Evolutionary conservation across 2,329 filamentous ascomycete genomes (phyloP).

Genomic region (Neopestalotiopsis clavispora): DNA sequence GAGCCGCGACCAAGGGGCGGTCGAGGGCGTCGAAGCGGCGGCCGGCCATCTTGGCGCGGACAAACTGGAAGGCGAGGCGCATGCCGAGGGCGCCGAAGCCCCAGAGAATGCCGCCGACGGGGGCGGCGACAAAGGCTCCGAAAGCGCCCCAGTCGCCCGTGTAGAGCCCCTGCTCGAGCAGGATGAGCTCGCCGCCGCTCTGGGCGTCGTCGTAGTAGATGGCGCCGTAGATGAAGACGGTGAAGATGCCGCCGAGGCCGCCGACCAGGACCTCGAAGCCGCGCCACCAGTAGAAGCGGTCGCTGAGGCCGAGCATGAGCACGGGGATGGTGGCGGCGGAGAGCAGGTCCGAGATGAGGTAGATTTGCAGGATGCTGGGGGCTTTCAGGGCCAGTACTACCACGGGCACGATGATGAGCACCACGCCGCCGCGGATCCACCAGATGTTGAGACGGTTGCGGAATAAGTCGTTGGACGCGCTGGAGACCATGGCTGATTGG

Average conservation of each 20-base stretch:
- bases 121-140: constrained; percentile 81
- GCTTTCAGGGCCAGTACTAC: constrained; percentile 76
- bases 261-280: constrained; percentile 82
- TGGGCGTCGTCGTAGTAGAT: constrained; percentile 75
- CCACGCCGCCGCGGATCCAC: constrained; percentile 71
- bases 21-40: constrained; percentile 72
- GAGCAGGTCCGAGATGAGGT: constrained; percentile 80
- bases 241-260: constrained; percentile 76
- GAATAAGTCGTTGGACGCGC: constrained; percentile 83
- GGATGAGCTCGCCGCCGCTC: constrained; percentile 68
- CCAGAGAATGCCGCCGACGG: constrained; percentile 76
- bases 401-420: constrained; percentile 75
- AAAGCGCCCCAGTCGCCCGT: constrained; percentile 81
- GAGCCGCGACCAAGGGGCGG: constrained; percentile 42
- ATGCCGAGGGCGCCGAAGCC: constrained; percentile 66
- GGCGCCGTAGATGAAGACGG: constrained; percentile 80
- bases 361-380: constrained; percentile 79
- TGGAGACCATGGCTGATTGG: constrained; percentile 85
- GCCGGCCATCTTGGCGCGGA: constrained; percentile 61
- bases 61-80: constrained; percentile 64
- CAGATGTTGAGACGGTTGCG: constrained; percentile 80
- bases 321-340: constrained; percentile 78
- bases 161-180: constrained; percentile 77
- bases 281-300: constrained; percentile 73
- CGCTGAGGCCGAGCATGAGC: constrained; percentile 72